Evolutionary conservation across 805 yeast species (phyloP), one percentile per base, ranked within the genome.

Genomic region (Nakazawaea ambrosiae): DNA sequence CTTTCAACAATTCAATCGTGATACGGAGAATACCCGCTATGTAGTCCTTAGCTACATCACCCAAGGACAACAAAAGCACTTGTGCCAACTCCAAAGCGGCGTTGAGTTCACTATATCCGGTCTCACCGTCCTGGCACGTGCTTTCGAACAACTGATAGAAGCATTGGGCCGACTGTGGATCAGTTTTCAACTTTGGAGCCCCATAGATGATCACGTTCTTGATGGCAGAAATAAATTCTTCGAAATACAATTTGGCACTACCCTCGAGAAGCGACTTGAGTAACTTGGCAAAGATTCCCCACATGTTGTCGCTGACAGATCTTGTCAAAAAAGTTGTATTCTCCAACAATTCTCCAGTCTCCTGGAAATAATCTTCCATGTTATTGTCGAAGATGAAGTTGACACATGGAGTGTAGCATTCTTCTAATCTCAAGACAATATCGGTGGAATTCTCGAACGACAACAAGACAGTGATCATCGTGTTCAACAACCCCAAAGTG

Each of bases 361-460:
- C 97, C 20, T 83, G 75, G 52, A 78, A 80, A 55, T 84, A 87
- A 51, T 89, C 96, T 43, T 81, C 85, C 52, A 88, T 60, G 33
- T 71, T 68, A 47, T 81, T 68, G 27, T 60, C 66, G 33, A 89
- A 68, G 6, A 87, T 83, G 46, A 67, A 76, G 43, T 75, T 75
- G 33, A 88, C 71, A 15, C 81, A 82, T 10, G 96, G 95, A 29
- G 74, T 63, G 42, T 83, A 78, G 14, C 81, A 75, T 43, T 75
- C 79, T 50, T 88, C 96, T 34, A 90, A 66, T 51, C 71, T 69
- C 27, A 62, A 60, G 25, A 88, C 78, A 36, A 84, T 68, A 18
- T 79, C 88, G 7, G 66, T 65, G 2, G 96, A 80, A 52, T 81
- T 82, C 56, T 92, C 97, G 59, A 90, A 79, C 11, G 95, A 82